A percentile compares a stretch with the other conserved stretches of the same genome.
These are phyloP conservation scores for Oryza punctata DNA, from an alignment of 176 grass and related monocot genomes.

Conservation along the genomic window DNA sequence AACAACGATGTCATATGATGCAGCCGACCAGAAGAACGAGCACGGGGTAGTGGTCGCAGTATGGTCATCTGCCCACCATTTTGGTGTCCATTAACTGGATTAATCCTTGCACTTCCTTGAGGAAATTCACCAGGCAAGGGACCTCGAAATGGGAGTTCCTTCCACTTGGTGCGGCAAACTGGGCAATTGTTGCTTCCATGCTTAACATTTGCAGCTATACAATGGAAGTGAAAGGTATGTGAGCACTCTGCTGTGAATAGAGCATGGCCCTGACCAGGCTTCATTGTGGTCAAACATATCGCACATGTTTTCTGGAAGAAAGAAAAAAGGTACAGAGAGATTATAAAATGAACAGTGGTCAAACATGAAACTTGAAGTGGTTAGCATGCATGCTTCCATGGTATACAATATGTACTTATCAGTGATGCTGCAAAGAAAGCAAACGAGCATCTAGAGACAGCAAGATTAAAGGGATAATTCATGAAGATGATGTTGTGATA, in stretches of 20 bases:
- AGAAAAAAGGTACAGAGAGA: background rate
- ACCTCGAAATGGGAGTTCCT: conserved; percentile 73
- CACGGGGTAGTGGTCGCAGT: conserved; percentile 67
- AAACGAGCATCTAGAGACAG: background rate
- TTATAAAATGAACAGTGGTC: background rate
- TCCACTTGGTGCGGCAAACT: conserved; percentile 76
- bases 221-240: conserved; percentile 87
- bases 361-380: conserved; percentile 20
- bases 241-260: conserved; percentile 88
- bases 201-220: conserved; percentile 86
- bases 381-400: background rate
- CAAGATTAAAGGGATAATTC: background rate
- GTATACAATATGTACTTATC: background rate
- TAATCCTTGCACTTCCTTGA: conserved; percentile 51
- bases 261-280: conserved; percentile 81
- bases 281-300: conserved; percentile 83
- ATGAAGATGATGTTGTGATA: conserved; percentile 3
- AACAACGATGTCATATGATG: conserved; percentile 55
- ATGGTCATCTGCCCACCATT: conserved; percentile 60
- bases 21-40: conserved; percentile 58
- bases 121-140: conserved; percentile 41
- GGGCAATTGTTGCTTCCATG: conserved; percentile 74
- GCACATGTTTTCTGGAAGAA: conserved; percentile 76
- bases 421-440: background rate
- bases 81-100: conserved; percentile 56